Base-by-base conservation (phyloP, 148 eudicot species). In the Polygonum maritimum region DNA sequence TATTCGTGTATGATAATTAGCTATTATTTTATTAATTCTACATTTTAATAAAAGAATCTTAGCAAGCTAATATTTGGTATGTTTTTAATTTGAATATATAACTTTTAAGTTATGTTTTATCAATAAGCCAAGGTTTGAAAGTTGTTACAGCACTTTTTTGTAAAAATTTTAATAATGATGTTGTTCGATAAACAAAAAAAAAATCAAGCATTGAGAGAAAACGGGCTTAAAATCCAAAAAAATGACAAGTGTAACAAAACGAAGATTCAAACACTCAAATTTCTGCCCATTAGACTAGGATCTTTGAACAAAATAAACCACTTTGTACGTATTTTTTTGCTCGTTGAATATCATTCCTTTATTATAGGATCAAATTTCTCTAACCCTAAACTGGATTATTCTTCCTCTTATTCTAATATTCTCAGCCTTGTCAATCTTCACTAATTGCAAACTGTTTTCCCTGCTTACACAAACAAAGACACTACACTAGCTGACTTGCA, bases 371-470 rank as follows among this genome's bases (percentile, higher is more conserved):
- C 26, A 8, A 7, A 65, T 65, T 36, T 67, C 63, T 60, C 69
- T 31, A 63, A 63, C 15, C 36, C 16, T 63, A 63, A 26, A 63
- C 36, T 57, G 31, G 31, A 26, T 26, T 33, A 57, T 19, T 57
- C 63, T 57, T 57, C 26, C 7, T 57, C 63, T 57, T n/a, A n/a
- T n/a, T n/a, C n/a, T n/a, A 19, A 55, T n/a, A 5, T 26, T 31
- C 36, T 33, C 38, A 60, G 0, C 36, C 7, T 21, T 60, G 4
- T 26, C 36, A 22, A 7, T 26, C 67, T 60, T 60, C 36, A 22
- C 31, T 9, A 62, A 14, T 91, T 63, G 31, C 14, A 63, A 57
- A 57, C 63, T 57, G 31, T 33, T 15, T 63, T 31, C 40, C 18
- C 11, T 26, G 39, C 69, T 57, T 57, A 57, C 38, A 63, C 69